Percentiles rank a stretch among this genome's conserved stretches.
phyloP scores from a whole-genome alignment of 768 basidiomycete species.

The Gymnopilus dilepis region DNA sequence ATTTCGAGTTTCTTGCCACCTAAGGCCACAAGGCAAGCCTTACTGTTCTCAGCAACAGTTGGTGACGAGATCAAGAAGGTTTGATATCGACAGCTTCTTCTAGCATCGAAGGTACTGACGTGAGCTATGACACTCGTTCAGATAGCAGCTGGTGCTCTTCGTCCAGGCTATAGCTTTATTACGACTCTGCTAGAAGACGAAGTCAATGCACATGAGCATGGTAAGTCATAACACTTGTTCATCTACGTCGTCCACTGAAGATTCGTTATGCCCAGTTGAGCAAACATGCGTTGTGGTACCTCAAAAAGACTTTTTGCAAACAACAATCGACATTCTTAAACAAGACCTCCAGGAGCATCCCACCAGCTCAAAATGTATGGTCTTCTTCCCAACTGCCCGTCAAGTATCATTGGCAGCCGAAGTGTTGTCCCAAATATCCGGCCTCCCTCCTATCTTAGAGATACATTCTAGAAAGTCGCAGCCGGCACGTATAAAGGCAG shows the following conservation, averaged over 20 bases:
- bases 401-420: constrained; percentile 50
- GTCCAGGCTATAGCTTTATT: constrained; percentile 49
- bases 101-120: not conserved
- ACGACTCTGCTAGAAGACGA: constrained; percentile 64
- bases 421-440: constrained; percentile 34
- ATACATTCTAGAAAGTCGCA: constrained; percentile 67
- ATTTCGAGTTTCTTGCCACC: constrained; percentile 53
- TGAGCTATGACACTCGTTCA: not conserved
- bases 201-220: constrained; percentile 65
- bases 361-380: constrained; percentile 51
- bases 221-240: constrained; percentile 30
- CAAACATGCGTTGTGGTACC: constrained; percentile 52
- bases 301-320: constrained; percentile 46
- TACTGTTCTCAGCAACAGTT: constrained; percentile 79
- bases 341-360: constrained; percentile 28
- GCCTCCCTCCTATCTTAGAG: constrained; percentile 48
- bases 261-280: constrained; percentile 36
- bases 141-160: constrained; percentile 29
- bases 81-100: constrained; percentile 29
- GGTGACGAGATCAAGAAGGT: constrained; percentile 66
- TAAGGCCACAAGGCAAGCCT: constrained; percentile 55
- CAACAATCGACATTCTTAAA: constrained; percentile 43
- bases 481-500: constrained; percentile 48
- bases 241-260: not conserved
- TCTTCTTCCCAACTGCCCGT: constrained; percentile 73